Evolutionary conservation across 2,329 filamentous ascomycete species (phyloP), one percentile per base, ranked within the genome.

Genomic region (Aureobasidium vineae): DNA sequence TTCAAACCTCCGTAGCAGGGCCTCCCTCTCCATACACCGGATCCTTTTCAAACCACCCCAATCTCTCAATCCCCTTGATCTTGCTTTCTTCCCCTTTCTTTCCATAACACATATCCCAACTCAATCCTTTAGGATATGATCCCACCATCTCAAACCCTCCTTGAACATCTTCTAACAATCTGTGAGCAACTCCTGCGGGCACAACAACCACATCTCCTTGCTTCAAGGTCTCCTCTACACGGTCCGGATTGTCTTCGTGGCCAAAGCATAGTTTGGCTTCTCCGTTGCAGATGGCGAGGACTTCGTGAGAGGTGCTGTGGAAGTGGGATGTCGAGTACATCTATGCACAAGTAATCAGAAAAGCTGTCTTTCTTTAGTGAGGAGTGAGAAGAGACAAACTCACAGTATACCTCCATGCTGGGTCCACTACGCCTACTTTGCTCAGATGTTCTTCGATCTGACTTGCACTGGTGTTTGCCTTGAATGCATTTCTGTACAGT

Each of bases 51-150:
- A 89, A 86, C 87, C 86, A 89, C 5, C 70, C 71, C 71, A 89
- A 70, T 3, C 71, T 70, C 63, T 70, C 73, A 54, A 88, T 88
- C 7, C 70, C 73, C 66, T 80, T 75, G 7, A 83, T 75, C 71
- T 84, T 84, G 7, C 75, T 73, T 72, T 85, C 82, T 72, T 89
- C 88, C 0, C 80, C 84, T 43, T 79, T 71, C 61, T 79, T 79
- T 1, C 88, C 88, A 77, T 90, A 89, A 71, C 88, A 90, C 88
- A 91, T 90, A 75, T 90, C 87, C 87, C 87, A 91, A 21, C 75
- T 81, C 19, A 77, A 78, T 0, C 81, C 83, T 28, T 70, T 77
- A 0, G 86, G 88, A 79, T 91, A 90, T 56, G 82, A 83, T 0
- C 88, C 88, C 0, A 90, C 83, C 87, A 90, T 89, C 72, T 84